Conservation (phyloP, 352 stramenopile genomes). For the Globisporangium megalacanthum region DNA sequence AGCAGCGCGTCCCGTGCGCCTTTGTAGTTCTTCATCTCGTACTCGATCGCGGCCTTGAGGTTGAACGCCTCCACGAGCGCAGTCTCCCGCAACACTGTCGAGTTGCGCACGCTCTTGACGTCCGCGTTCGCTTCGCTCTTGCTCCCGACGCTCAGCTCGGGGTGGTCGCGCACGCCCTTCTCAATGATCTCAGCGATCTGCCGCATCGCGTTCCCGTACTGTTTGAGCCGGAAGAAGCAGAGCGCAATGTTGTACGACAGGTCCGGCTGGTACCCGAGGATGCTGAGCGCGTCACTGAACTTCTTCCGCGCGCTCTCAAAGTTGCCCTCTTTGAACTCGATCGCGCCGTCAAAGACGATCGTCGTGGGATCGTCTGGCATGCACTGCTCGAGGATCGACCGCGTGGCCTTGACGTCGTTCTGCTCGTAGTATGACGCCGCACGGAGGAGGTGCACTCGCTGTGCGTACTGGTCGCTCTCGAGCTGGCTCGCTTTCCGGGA, state of each 20-base stretch:
- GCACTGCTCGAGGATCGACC: constrained; percentile 90
- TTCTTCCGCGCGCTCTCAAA: constrained; percentile 87
- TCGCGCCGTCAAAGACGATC: constrained; percentile 78
- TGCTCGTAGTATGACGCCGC: constrained; percentile 95
- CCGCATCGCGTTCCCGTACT: constrained; percentile 90
- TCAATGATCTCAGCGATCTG: constrained; percentile 94
- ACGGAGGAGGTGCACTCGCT: constrained; percentile 83
- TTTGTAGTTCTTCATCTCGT: constrained; percentile 92
- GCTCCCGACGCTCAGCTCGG: constrained; percentile 90
- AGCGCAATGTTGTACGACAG: constrained; percentile 95
- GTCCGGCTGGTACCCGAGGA: constrained; percentile 90
- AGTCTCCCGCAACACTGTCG: constrained; percentile 88
- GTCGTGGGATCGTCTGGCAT: constrained; percentile 90
- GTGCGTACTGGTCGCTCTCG: constrained; percentile 81
- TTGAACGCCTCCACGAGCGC: constrained; percentile 94
- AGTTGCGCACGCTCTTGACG: constrained; percentile 90
- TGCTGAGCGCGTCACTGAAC: constrained; percentile 92
- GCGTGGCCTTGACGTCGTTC: constrained; percentile 90
- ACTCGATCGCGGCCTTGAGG: constrained; percentile 94
- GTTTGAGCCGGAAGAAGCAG: constrained; percentile 91
- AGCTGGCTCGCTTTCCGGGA: constrained; percentile 79
- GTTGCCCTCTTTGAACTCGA: constrained; percentile 85
- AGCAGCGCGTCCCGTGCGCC: constrained; percentile 78
- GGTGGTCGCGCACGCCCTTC: constrained; percentile 86
- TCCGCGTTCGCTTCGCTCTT: constrained; percentile 88